A percentile compares a stretch with the other conserved stretches of the same genome.
phyloP scores from a whole-genome alignment of 2,329 filamentous ascomycete genomes.

The Ophiocordyceps robertsii region DNA sequence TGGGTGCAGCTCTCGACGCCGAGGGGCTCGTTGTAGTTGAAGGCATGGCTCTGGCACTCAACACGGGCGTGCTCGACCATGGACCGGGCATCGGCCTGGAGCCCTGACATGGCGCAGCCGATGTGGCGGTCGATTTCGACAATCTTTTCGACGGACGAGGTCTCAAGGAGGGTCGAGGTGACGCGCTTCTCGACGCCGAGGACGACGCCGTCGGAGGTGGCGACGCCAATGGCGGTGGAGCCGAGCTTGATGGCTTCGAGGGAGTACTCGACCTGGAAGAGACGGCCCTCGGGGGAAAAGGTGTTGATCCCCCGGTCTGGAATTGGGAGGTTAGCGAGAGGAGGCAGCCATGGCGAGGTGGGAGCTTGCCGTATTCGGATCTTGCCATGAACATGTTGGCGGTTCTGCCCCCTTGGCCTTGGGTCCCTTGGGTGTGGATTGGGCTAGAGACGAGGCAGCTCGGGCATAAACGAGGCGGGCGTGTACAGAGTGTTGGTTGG shows the following conservation, averaged over 20 bases:
- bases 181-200: conserved; percentile 98
- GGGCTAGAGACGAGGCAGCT: conserved; percentile 1
- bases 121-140: conserved; percentile 99
- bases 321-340: conserved; percentile 7
- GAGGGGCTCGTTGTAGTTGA: conserved; percentile 94
- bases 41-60: conserved; percentile 91
- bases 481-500: neutral
- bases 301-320: conserved; percentile 99
- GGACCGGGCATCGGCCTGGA: conserved; percentile 93
- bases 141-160: conserved; percentile 97
- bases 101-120: conserved; percentile 94
- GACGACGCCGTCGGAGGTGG: conserved; percentile 88
- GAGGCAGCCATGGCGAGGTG: conserved; percentile 9
- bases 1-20: conserved; percentile 97
- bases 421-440: neutral
- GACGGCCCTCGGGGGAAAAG: conserved; percentile 97
- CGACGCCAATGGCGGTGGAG: conserved; percentile 94
- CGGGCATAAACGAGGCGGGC: neutral
- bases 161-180: conserved; percentile 92
- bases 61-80: conserved; percentile 98
- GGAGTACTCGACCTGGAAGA: conserved; percentile 99
- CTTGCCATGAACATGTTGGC: conserved; percentile 97
- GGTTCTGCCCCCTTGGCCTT: conserved; percentile 18
- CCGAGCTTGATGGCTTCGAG: conserved; percentile 99
- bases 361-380: conserved; percentile 89